Evolutionary conservation across 148 eudicot genomes (phyloP).

Genomic region (Simmondsia chinensis): DNA sequence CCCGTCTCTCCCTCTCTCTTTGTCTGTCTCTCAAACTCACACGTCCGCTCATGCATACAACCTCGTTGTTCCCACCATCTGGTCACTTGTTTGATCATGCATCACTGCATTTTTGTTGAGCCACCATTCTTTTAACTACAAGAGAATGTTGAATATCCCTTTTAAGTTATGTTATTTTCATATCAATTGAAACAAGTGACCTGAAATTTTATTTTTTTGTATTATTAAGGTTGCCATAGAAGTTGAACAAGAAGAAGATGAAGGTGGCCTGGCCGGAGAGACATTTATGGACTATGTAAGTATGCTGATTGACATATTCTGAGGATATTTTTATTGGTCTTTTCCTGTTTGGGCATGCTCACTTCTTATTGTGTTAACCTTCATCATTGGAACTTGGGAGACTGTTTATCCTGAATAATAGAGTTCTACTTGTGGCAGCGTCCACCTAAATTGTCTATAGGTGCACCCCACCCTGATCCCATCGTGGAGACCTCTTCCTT

Average conservation of each 20-base stretch:
- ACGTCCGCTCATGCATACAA: no score
- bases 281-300: constrained; percentile 87
- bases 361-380: not conserved
- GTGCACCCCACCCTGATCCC: constrained; percentile 97
- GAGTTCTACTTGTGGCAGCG: constrained; percentile 39
- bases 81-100: no score
- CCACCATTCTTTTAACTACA: no score
- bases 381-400: not conserved
- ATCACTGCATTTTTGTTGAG: no score
- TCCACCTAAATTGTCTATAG: constrained; percentile 82
- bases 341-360: not conserved
- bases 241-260: constrained; percentile 93
- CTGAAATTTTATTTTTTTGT: not conserved
- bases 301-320: constrained; percentile 1
- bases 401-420: constrained; percentile 2
- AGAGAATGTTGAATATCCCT: no score
- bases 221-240: constrained; percentile 75
- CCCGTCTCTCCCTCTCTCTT: no score
- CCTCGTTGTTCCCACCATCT: no score
- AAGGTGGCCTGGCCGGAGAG: constrained; percentile 80
- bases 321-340: not conserved
- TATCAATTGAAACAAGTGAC: not conserved
- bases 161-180: not conserved
- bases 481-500: constrained; percentile 92
- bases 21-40: no score